Evolutionary conservation across 139 green algal species (phyloP).

Genomic region (Parachlorella kessleri): DNA sequence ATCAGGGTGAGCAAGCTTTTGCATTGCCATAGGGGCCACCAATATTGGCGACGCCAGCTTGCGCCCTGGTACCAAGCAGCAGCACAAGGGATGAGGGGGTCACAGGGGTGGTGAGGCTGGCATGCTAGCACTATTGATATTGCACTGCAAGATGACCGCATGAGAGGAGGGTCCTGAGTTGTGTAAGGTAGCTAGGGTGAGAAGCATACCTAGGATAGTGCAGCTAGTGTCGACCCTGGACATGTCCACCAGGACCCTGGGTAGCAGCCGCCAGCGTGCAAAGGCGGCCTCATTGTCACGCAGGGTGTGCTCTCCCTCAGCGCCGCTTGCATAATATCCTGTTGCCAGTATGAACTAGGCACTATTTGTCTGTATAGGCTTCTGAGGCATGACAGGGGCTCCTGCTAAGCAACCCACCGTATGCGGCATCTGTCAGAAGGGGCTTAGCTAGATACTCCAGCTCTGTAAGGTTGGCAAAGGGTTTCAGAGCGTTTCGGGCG

Average conservation of each 20-base stretch:
- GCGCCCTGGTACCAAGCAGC: slow-evolving; percentile 39
- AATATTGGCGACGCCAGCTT: slow-evolving; percentile 63
- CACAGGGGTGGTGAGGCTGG: not conserved
- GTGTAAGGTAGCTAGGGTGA: not conserved
- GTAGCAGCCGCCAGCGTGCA: slow-evolving; percentile 53
- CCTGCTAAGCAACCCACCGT: too few relatives aligned
- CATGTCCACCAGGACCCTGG: slow-evolving; percentile 65
- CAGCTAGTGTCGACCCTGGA: slow-evolving; percentile 44
- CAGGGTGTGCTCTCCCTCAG: slow-evolving; percentile 49
- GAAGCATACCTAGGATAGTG: slow-evolving; percentile 44
- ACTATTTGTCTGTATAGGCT: too few relatives aligned
- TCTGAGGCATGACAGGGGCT: too few relatives aligned
- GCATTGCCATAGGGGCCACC: slow-evolving; percentile 88
- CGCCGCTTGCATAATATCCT: slow-evolving; percentile 57
- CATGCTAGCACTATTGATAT: not conserved
- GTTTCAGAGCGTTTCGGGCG: too few relatives aligned
- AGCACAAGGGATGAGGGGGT: not conserved
- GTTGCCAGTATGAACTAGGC: too few relatives aligned
- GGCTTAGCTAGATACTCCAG: too few relatives aligned
- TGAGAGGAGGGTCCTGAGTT: too few relatives aligned
- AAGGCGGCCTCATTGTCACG: slow-evolving; percentile 54
- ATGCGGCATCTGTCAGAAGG: too few relatives aligned
- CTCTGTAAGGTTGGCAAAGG: too few relatives aligned
- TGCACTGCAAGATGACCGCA: not conserved
- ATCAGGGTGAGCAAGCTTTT: slow-evolving; percentile 72